phyloP scores from a whole-genome alignment of 108 stramenopile species.

The Stephanodiscus triporus region DNA sequence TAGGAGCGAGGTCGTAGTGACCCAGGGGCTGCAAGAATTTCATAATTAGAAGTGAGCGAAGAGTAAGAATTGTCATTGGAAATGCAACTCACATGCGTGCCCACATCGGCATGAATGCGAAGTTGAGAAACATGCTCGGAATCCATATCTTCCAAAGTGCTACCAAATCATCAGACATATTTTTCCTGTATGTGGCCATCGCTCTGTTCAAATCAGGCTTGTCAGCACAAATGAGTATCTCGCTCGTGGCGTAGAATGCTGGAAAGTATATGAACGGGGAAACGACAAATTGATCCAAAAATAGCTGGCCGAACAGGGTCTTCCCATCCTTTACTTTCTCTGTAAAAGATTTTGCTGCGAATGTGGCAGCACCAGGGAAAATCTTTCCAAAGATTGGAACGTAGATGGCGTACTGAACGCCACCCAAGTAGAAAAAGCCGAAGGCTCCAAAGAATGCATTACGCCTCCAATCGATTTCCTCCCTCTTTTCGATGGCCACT shows the following conservation, averaged over 20 bases:
- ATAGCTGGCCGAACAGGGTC: slow-evolving; percentile 56
- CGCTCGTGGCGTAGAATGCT: slow-evolving; percentile 85
- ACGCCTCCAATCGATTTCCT: slow-evolving; percentile 85
- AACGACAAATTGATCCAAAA: slow-evolving; percentile 76
- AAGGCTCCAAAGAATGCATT: slow-evolving; percentile 89
- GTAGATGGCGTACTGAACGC: slow-evolving; percentile 84
- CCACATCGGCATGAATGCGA: slow-evolving; percentile 93
- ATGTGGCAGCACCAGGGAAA: slow-evolving; percentile 77
- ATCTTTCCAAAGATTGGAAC: slow-evolving; percentile 83
- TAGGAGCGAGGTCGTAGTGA: slow-evolving; percentile 75
- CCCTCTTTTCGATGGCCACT: slow-evolving; percentile 75
- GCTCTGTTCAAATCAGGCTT: slow-evolving; percentile 66
- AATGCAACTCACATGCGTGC: slow-evolving; percentile 49
- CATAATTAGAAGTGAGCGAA: too few relatives aligned
- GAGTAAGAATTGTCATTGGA: too few relatives aligned
- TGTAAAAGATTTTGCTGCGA: slow-evolving; percentile 69
- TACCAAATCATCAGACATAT: slow-evolving; percentile 79
- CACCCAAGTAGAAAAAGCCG: slow-evolving; percentile 88
- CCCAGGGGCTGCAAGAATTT: slow-evolving; percentile 51
- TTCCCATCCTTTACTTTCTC: slow-evolving; percentile 77
- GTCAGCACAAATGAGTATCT: slow-evolving; percentile 66
- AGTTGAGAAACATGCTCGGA: slow-evolving; percentile 79
- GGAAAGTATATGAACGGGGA: slow-evolving; percentile 94
- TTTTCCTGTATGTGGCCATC: slow-evolving; percentile 59
- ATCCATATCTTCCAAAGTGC: slow-evolving; percentile 91